Conservation (phyloP, 2,329 filamentous ascomycete species). For the Diaporthe sp. region DNA sequence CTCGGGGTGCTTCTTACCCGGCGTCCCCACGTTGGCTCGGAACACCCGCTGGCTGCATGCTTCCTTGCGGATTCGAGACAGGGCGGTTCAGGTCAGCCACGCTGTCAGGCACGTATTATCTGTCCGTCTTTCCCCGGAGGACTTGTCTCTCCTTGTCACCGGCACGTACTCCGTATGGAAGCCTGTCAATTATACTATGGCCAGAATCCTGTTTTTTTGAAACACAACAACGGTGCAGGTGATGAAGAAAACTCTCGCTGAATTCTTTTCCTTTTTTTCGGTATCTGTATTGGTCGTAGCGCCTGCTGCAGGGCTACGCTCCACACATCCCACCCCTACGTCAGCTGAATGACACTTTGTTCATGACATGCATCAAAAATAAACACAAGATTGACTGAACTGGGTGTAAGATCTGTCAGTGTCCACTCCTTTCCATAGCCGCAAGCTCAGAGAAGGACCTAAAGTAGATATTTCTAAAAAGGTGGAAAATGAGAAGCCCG, state of each 20-base stretch:
- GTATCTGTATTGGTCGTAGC: conserved; percentile 13
- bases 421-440: too few species aligned
- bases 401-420: neutral
- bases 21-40: neutral
- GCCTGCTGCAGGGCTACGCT: neutral
- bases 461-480: neutral
- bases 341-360: neutral
- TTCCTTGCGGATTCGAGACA: neutral
- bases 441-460: neutral
- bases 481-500: too few species aligned
- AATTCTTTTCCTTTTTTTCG: neutral
- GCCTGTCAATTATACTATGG: neutral
- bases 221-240: conserved; percentile 10
- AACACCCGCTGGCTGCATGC: neutral
- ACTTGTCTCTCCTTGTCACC: neutral
- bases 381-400: neutral
- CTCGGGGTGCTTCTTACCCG: neutral
- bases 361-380: neutral
- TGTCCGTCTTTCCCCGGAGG: neutral
- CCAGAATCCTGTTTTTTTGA: conserved; percentile 11
- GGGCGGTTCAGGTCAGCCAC: neutral
- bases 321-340: neutral
- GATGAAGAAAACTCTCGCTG: conserved; percentile 9
- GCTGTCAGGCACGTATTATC: conserved; percentile 11
- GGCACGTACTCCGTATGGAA: neutral